Conservation (phyloP, 177 flowering plant genomes). For the Vitis hybrid region DNA sequence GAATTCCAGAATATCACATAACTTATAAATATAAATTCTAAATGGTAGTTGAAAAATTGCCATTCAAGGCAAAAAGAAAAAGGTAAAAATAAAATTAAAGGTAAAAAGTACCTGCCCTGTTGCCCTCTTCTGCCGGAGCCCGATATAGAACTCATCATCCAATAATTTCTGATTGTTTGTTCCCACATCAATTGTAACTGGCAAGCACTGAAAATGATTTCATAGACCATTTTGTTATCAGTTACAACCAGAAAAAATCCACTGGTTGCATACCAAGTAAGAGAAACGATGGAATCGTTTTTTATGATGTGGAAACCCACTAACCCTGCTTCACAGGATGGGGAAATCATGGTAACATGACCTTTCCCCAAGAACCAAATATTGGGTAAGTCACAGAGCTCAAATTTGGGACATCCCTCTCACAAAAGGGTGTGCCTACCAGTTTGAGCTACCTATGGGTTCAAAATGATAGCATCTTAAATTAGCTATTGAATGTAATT, state of each 20-base stretch:
- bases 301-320: no score
- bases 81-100: background rate
- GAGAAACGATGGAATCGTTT: no score
- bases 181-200: constrained; percentile 67
- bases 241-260: background rate
- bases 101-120: constrained; percentile 48
- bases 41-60: background rate
- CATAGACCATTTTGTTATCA: background rate
- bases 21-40: background rate
- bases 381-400: no score
- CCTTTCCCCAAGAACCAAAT: no score
- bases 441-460: no score
- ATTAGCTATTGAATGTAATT: no score
- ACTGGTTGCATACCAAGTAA: no score
- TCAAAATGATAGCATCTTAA: no score
- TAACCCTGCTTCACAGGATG: no score
- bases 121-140: constrained; percentile 62
- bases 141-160: constrained; percentile 63
- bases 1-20: background rate
- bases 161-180: constrained; percentile 55
- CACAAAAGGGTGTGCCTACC: no score
- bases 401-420: no score
- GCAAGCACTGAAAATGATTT: constrained; percentile 52
- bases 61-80: background rate
- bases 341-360: no score